Evolutionary conservation across 1,139 yeast species (phyloP).

Genomic region (Scheffersomyces segobiensis): DNA sequence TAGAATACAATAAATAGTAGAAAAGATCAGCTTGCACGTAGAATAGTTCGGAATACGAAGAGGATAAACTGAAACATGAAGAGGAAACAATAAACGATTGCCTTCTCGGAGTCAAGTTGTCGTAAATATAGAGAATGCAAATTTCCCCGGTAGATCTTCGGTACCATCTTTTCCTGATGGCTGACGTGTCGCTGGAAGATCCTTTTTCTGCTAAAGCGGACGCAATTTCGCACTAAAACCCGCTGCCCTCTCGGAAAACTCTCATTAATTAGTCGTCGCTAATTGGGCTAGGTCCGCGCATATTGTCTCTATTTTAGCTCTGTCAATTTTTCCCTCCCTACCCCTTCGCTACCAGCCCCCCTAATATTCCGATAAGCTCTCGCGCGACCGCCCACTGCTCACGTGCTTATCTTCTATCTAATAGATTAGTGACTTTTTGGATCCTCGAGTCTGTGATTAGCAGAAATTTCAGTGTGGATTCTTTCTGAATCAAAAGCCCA

Average conservation of each 20-base stretch:
- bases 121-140: not conserved
- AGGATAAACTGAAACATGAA: too few species aligned
- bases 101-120: too few species aligned
- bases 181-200: not conserved
- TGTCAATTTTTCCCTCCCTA: not conserved
- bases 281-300: not conserved
- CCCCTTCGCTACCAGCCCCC: not conserved
- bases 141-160: not conserved
- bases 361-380: not conserved
- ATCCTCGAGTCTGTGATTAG: not conserved
- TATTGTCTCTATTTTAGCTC: not conserved
- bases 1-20: too few species aligned
- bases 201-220: not conserved
- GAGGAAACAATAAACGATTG: too few species aligned
- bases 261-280: not conserved
- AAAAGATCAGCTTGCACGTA: too few species aligned
- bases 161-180: not conserved
- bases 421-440: not conserved
- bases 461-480: not conserved
- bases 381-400: not conserved
- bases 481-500: not conserved
- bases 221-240: not conserved
- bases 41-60: too few species aligned
- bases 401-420: not conserved
- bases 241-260: not conserved